phyloP scores from a whole-genome alignment of 257 asterid species.

The Schizonepeta tenuifolia region DNA sequence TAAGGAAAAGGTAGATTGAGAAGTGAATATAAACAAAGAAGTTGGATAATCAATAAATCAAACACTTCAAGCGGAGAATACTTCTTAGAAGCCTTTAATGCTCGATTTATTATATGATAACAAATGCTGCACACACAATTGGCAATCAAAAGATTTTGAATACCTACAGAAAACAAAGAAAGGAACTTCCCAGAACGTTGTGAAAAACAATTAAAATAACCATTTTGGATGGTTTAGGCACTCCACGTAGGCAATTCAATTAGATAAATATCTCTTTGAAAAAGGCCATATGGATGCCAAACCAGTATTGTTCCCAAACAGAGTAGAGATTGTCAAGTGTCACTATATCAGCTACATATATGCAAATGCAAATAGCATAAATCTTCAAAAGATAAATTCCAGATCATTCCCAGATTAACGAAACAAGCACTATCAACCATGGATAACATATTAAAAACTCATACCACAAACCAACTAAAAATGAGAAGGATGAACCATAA shows the following conservation, averaged over 20 bases:
- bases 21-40: slow-evolving; percentile 2
- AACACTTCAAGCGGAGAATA: slow-evolving; percentile 11
- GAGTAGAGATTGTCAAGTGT: slow-evolving; percentile 16
- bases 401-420: neutral
- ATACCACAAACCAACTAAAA: slow-evolving; percentile 2
- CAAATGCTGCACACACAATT: neutral
- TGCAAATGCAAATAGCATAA: neutral
- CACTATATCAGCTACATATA: slow-evolving; percentile 29
- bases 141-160: neutral
- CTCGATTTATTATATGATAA: slow-evolving; percentile 4
- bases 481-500: too few relatives aligned
- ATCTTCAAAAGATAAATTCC: neutral
- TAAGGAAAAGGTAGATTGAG: neutral
- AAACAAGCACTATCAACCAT: slow-evolving; percentile 10
- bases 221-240: neutral
- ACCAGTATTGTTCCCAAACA: slow-evolving; percentile 5
- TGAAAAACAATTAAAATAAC: neutral
- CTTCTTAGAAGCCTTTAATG: neutral
- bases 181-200: neutral
- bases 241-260: neutral
- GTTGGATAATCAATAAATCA: neutral
- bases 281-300: slow-evolving; percentile 5
- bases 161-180: neutral
- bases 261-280: too few relatives aligned
- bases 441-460: slow-evolving; percentile 1